A percentile compares a stretch with the other conserved stretches of the same genome.
Evolutionary conservation across 495 filamentous ascomycete species (phyloP).

Genomic region (Neurospora sp.): DNA sequence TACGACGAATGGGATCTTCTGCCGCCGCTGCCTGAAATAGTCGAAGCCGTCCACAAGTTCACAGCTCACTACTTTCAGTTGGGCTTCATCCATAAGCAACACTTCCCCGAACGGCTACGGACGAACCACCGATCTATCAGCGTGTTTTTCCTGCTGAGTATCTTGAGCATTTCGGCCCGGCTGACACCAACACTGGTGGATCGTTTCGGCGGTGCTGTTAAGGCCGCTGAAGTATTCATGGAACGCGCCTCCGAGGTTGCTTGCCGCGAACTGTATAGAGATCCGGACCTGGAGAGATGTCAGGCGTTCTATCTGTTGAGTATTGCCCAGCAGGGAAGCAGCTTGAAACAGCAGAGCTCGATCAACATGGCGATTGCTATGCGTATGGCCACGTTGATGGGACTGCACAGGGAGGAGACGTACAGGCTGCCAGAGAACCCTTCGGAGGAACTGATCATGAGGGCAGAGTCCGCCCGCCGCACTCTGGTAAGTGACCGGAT

Average conservation of each 20-base stretch:
- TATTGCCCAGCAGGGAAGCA: conserved; percentile 42
- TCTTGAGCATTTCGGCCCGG: conserved; percentile 39
- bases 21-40: conserved; percentile 28
- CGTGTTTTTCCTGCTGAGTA: conserved; percentile 36
- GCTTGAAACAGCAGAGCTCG: conserved; percentile 36
- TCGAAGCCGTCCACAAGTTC: conserved; percentile 36
- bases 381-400: conserved; percentile 39
- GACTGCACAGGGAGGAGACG: conserved; percentile 42
- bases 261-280: conserved; percentile 35
- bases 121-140: conserved; percentile 31
- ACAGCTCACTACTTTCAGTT: conserved; percentile 39
- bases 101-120: conserved; percentile 31
- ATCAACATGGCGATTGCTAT: conserved; percentile 44
- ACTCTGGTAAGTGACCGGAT: conserved; percentile 28
- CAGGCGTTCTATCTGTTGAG: conserved; percentile 43
- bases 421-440: conserved; percentile 26
- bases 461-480: conserved; percentile 36
- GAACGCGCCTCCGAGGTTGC: conserved; percentile 34
- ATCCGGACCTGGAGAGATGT: conserved; percentile 38
- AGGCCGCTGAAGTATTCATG: conserved; percentile 40
- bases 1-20: conserved; percentile 36
- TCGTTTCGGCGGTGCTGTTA: conserved; percentile 31
- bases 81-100: conserved; percentile 42
- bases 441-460: conserved; percentile 28
- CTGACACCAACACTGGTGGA: conserved; percentile 35